These are phyloP conservation scores for Acorus calamus DNA, from an alignment of 106 monocot genomes.

Conservation along the genomic window DNA sequence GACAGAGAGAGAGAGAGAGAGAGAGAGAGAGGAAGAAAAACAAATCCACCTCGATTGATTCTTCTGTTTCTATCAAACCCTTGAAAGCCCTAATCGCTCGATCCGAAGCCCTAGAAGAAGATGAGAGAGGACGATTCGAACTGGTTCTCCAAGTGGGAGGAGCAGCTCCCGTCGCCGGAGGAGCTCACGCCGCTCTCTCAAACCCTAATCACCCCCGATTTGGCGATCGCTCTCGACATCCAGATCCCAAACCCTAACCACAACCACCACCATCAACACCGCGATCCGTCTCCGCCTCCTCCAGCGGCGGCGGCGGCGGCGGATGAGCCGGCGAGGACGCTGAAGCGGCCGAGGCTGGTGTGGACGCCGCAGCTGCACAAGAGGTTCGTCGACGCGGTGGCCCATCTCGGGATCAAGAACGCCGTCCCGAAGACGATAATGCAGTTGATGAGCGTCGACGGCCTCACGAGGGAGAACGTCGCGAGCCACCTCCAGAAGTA, in stretches of 20 bases:
- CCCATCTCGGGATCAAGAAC: conserved; percentile 20
- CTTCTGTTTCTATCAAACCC: no score
- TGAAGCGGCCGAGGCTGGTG: conserved; percentile 17
- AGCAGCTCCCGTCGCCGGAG: conserved; percentile 12
- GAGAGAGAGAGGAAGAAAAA: no score
- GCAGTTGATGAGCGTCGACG: conserved; percentile 23
- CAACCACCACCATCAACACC: not conserved
- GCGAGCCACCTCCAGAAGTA: conserved; percentile 26
- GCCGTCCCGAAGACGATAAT: conserved; percentile 25
- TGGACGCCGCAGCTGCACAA: conserved; percentile 27
- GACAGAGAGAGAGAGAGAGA: no score
- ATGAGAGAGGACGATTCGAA: conserved; percentile 6
- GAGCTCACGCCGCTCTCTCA: conserved; percentile 18
- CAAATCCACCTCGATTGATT: no score
- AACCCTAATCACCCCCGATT: conserved; percentile 16
- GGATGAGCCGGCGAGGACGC: conserved; percentile 8
- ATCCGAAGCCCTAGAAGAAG: not conserved
- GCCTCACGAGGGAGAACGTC: conserved; percentile 20
- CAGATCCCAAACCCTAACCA: not conserved
- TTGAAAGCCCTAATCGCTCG: no score
- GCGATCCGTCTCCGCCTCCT: not conserved
- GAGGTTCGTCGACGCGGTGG: conserved; percentile 16
- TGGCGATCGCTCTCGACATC: conserved; percentile 16
- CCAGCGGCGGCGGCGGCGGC: not conserved
- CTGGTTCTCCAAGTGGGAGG: conserved; percentile 15